A percentile compares a stretch with the other conserved stretches of the same genome.
Conservation (phyloP, 2,329 filamentous ascomycete species). For the Domatiomyces globalis region DNA sequence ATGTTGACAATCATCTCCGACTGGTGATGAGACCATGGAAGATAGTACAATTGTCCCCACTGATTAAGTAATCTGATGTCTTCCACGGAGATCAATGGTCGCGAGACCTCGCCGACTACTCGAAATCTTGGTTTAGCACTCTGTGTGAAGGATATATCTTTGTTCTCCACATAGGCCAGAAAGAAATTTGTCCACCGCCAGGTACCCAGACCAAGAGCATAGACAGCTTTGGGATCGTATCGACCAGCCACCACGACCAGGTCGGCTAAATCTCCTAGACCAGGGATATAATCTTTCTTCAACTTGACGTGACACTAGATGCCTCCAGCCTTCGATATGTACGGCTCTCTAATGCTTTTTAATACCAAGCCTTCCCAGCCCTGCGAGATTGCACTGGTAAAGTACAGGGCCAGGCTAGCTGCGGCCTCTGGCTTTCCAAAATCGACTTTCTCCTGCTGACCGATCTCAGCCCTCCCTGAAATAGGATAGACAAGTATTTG, state of each 20-base stretch:
- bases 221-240: slow-evolving; percentile 51
- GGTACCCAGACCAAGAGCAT: slow-evolving; percentile 58
- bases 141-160: slow-evolving; percentile 39
- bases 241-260: slow-evolving; percentile 64
- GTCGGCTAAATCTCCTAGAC: slow-evolving; percentile 68
- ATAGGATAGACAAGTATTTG: slow-evolving; percentile 39
- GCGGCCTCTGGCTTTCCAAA: slow-evolving; percentile 42
- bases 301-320: slow-evolving; percentile 55
- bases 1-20: slow-evolving; percentile 23
- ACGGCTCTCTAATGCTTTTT: slow-evolving; percentile 62
- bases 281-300: slow-evolving; percentile 69
- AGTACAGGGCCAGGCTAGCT: slow-evolving; percentile 45
- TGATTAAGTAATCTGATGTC: slow-evolving; percentile 37
- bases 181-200: too few relatives aligned
- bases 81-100: too few relatives aligned
- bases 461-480: slow-evolving; percentile 50
- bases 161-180: slow-evolving; percentile 63
- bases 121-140: slow-evolving; percentile 44
- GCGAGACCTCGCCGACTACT: slow-evolving; percentile 41
- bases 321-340: slow-evolving; percentile 43
- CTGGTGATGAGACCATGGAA: slow-evolving; percentile 22
- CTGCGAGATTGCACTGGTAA: slow-evolving; percentile 51
- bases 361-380: slow-evolving; percentile 65
- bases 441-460: slow-evolving; percentile 52
- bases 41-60: slow-evolving; percentile 32